These are phyloP conservation scores for Sporothrix variecibatus DNA, from an alignment of 2,329 filamentous ascomycete genomes.

Conservation along the genomic window DNA sequence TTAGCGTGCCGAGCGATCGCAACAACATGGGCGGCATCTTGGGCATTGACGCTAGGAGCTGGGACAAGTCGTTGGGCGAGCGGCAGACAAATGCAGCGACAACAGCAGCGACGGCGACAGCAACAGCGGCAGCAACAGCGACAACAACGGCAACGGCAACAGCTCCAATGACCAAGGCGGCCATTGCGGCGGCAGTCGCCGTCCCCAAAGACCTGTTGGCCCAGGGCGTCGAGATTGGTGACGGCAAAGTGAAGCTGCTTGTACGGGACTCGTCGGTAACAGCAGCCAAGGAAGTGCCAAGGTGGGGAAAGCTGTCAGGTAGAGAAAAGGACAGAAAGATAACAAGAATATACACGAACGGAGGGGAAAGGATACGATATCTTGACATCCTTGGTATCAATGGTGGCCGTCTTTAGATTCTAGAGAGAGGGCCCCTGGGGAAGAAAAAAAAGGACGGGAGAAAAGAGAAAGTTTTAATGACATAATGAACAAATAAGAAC, in stretches of 20 bases:
- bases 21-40: slow-evolving; percentile 77
- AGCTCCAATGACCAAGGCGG: neutral
- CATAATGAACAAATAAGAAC: neutral
- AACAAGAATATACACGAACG: neutral
- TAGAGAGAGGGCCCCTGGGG: neutral
- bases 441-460: neutral
- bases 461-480: neutral
- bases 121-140: neutral
- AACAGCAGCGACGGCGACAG: neutral
- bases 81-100: neutral
- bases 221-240: slow-evolving; percentile 68
- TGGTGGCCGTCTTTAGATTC: neutral
- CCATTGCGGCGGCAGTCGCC: slow-evolving; percentile 26
- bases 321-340: neutral
- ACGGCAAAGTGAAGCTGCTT: slow-evolving; percentile 65
- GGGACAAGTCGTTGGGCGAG: slow-evolving; percentile 61
- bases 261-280: slow-evolving; percentile 51
- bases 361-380: neutral
- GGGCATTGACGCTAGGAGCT: slow-evolving; percentile 67
- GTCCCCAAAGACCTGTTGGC: slow-evolving; percentile 57
- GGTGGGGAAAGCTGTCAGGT: neutral
- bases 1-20: slow-evolving; percentile 91
- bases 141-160: neutral
- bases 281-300: slow-evolving; percentile 14
- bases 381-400: neutral